A percentile compares a stretch with the other conserved stretches of the same genome.
Evolutionary conservation across 805 yeast genomes (phyloP).

Genomic region (Starmerella tilneyi): DNA sequence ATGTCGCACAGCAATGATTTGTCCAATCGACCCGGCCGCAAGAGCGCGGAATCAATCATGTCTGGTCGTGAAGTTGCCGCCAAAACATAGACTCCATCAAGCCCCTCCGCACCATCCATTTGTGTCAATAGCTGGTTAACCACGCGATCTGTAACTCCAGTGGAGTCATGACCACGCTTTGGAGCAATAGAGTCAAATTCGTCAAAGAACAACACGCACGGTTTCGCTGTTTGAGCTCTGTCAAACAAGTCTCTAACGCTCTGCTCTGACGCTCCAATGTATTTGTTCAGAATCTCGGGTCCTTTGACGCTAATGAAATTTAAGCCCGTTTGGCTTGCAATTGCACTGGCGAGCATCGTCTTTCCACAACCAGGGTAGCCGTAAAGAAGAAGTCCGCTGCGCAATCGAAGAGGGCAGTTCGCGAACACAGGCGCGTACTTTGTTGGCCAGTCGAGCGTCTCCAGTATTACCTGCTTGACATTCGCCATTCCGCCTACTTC

Average conservation of each 20-base stretch:
- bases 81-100: slow-evolving; percentile 90
- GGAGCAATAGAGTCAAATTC: slow-evolving; percentile 97
- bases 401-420: slow-evolving; percentile 70
- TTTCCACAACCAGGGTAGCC: slow-evolving; percentile 99
- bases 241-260: slow-evolving; percentile 87
- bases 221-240: slow-evolving; percentile 88
- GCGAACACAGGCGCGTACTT: slow-evolving; percentile 92
- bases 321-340: slow-evolving; percentile 86
- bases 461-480: slow-evolving; percentile 66
- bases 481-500: slow-evolving; percentile 81
- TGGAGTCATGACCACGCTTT: slow-evolving; percentile 92
- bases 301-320: slow-evolving; percentile 91
- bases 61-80: slow-evolving; percentile 97
- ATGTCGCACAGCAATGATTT: slow-evolving; percentile 83
- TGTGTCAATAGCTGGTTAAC: slow-evolving; percentile 95
- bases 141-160: slow-evolving; percentile 95
- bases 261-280: slow-evolving; percentile 95
- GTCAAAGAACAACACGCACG: slow-evolving; percentile 85
- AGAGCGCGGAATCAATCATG: slow-evolving; percentile 82
- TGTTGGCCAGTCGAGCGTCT: slow-evolving; percentile 95
- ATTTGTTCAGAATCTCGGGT: slow-evolving; percentile 88
- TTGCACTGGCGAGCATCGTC: slow-evolving; percentile 83
- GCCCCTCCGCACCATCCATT: slow-evolving; percentile 98
- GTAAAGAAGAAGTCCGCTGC: slow-evolving; percentile 82
- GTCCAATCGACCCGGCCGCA: slow-evolving; percentile 94